Percentiles rank a stretch among this genome's conserved stretches.
phyloP scores from a whole-genome alignment of 2,329 filamentous ascomycete genomes.

The Aspergillus quadricinctus region DNA sequence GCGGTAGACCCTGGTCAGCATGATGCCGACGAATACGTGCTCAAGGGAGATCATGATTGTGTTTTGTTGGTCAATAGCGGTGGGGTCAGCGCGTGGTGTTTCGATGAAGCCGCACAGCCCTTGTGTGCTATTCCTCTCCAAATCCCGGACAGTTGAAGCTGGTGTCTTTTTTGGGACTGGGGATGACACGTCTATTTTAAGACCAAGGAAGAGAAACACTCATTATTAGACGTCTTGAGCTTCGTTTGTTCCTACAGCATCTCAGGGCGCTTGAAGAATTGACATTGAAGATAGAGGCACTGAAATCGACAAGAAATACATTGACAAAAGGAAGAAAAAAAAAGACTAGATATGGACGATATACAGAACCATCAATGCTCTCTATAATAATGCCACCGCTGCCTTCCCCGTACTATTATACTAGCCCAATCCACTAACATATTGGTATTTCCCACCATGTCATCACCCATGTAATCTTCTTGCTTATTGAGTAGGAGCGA shows the following conservation, averaged over 20 bases:
- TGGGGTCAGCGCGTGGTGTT: constrained; percentile 21
- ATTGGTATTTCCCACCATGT: constrained; percentile 1
- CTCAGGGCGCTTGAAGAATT: neutral
- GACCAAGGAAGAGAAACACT: neutral
- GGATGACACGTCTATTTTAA: neutral
- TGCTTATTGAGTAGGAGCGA: neutral
- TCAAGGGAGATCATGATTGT: constrained; percentile 18
- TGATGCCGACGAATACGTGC: constrained; percentile 1
- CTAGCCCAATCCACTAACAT: constrained; percentile 4
- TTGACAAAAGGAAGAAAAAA: constrained; percentile 10
- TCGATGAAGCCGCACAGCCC: constrained; percentile 11
- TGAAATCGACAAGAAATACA: constrained; percentile 3
- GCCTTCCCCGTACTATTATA: constrained; percentile 2
- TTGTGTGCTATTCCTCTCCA: neutral
- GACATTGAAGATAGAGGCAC: neutral
- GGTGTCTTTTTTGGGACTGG: neutral
- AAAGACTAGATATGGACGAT: constrained; percentile 14
- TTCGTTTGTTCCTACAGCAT: neutral
- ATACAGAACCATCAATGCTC: constrained; percentile 21
- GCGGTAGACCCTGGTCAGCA: constrained; percentile 9
- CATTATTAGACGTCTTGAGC: neutral
- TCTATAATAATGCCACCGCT: constrained; percentile 16
- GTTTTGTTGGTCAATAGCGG: constrained; percentile 12
- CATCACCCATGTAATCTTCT: constrained; percentile 1
- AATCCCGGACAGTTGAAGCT: neutral